These are phyloP conservation scores for Triangularia setosa DNA, from an alignment of 2,329 filamentous ascomycete species.

Conservation along the genomic window DNA sequence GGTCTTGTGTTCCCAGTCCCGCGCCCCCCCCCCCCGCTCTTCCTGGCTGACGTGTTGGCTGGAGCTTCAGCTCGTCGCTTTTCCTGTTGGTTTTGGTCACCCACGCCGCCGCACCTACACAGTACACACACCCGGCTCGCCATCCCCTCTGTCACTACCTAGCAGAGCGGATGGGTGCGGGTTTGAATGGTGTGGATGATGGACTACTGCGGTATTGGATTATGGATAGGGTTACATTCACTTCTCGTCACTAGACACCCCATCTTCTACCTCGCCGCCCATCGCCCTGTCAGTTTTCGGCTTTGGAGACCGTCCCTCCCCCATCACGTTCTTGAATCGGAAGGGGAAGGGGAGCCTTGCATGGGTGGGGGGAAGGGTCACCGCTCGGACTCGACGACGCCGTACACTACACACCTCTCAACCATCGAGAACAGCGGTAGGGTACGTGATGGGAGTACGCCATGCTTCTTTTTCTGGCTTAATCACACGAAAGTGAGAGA, in stretches of 20 bases:
- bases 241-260: neutral
- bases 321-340: neutral
- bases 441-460: neutral
- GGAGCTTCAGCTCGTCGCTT: neutral
- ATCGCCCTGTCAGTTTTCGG: neutral
- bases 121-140: neutral
- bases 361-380: neutral
- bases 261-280: neutral
- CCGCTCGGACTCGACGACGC: neutral
- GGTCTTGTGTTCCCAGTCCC: constrained; percentile 4
- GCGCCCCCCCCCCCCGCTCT: neutral
- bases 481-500: neutral
- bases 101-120: neutral
- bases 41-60: constrained; percentile 6
- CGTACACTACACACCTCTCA: neutral
- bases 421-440: neutral
- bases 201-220: too few relatives aligned
- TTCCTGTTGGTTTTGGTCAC: neutral
- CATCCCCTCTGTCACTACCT: neutral
- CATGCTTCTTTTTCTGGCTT: neutral
- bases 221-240: neutral
- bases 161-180: neutral
- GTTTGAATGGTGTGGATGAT: neutral
- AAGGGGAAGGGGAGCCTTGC: neutral
- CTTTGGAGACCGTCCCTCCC: neutral